Evolutionary conservation across 306 rosid genomes (phyloP).

Genomic region (Luffa acutangula): DNA sequence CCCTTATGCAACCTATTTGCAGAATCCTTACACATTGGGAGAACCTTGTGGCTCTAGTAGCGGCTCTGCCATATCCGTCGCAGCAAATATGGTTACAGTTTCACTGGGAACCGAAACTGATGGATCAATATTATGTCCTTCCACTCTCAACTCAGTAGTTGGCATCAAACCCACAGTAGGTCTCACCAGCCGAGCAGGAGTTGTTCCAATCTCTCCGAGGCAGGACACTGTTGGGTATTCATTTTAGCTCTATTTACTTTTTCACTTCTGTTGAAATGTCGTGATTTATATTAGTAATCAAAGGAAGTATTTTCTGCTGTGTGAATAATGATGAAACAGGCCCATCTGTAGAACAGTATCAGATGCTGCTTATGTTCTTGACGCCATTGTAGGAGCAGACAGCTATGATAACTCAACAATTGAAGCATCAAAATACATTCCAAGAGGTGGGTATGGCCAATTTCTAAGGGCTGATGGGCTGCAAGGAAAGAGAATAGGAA

Average conservation of each 20-base stretch:
- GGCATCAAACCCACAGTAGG: neutral
- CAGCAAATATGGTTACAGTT: neutral
- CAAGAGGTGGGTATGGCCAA: constrained; percentile 25
- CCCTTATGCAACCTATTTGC: neutral
- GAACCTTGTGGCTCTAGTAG: neutral
- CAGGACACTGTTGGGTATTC: neutral
- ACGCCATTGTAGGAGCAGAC: constrained; percentile 35
- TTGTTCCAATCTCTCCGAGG: neutral
- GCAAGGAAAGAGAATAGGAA: constrained; percentile 29
- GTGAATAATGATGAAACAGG: constrained; percentile 11
- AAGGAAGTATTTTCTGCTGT: neutral
- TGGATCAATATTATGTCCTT: constrained; percentile 1
- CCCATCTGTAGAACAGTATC: constrained; percentile 33
- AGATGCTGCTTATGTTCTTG: constrained; percentile 41
- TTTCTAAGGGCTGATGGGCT: constrained; percentile 20
- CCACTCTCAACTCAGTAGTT: neutral
- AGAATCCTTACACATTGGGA: neutral
- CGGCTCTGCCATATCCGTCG: neutral
- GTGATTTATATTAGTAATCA: neutral
- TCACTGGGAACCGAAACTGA: neutral
- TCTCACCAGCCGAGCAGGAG: neutral
- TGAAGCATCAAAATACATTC: constrained; percentile 22
- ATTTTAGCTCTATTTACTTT: neutral
- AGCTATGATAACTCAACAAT: constrained; percentile 21
- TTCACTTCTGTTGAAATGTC: neutral